Percentiles rank a stretch among this genome's conserved stretches.
Conservation (phyloP, 192 early-diverging fungal species). For the Coemansia guatemalensis region DNA sequence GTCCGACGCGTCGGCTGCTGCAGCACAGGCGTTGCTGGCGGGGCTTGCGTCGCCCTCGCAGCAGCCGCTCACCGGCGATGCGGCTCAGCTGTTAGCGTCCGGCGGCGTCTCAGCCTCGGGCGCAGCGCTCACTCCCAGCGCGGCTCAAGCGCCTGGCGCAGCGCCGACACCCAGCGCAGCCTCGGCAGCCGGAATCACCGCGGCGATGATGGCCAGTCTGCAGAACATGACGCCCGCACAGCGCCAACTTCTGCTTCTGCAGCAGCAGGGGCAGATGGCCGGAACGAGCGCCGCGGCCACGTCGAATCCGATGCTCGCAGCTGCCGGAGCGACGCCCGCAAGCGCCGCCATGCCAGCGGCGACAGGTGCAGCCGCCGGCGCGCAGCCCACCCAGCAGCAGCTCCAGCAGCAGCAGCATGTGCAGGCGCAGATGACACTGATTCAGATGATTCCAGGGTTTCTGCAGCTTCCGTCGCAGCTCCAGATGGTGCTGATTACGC, state of each 20-base stretch:
- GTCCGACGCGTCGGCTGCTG: conserved; percentile 1
- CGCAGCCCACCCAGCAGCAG: conserved; percentile 13
- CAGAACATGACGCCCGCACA: conserved; percentile 27
- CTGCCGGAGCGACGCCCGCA: conserved; percentile 14
- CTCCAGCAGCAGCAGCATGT: conserved; percentile 29
- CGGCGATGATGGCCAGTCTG: conserved; percentile 26
- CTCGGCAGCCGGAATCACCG: not conserved
- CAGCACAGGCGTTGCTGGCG: not conserved
- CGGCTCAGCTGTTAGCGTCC: too few species aligned
- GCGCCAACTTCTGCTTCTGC: conserved; percentile 17
- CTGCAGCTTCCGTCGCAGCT: conserved; percentile 19
- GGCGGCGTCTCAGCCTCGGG: not conserved
- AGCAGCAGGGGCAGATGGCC: conserved; percentile 18
- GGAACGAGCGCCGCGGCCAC: too few species aligned
- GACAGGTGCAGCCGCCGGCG: conserved; percentile 17
- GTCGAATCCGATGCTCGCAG: not conserved
- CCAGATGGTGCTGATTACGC: conserved; percentile 9
- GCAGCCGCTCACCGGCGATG: not conserved
- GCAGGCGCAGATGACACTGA: conserved; percentile 32
- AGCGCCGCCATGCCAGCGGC: conserved; percentile 23
- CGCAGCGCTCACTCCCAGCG: not conserved
- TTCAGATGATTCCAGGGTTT: conserved; percentile 24
- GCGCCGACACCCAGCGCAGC: not conserved
- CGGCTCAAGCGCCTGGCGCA: not conserved
- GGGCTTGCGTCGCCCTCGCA: not conserved